Percentiles rank a stretch among this genome's conserved stretches.
phyloP scores from a whole-genome alignment of 345 rosid genomes.

The Eucalyptus shirleyi region DNA sequence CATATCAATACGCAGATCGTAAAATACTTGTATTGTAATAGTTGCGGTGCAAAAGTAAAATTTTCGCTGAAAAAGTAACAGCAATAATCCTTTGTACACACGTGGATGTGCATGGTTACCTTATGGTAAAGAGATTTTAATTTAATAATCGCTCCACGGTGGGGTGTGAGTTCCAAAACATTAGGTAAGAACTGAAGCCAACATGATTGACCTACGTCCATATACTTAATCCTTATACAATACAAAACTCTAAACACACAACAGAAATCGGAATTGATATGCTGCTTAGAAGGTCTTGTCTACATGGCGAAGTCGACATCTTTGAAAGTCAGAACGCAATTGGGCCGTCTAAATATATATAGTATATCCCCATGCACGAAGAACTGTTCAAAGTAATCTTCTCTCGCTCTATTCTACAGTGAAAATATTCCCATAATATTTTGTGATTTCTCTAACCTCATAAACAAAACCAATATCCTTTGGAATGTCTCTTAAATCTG shows the following conservation, averaged over 20 bases:
- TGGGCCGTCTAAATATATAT: too few relatives aligned
- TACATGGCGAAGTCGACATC: not conserved
- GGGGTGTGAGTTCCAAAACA: not conserved
- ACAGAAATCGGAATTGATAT: not conserved
- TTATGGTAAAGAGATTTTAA: not conserved
- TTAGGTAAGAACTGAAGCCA: not conserved
- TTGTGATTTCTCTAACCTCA: not conserved
- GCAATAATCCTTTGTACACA: not conserved
- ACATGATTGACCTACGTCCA: not conserved
- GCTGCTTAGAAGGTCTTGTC: not conserved
- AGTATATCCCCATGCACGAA: not conserved
- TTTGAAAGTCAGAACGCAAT: not conserved
- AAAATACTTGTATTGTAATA: not conserved
- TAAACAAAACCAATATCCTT: not conserved
- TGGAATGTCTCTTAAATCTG: not conserved
- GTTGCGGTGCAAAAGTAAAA: not conserved
- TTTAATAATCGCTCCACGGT: not conserved
- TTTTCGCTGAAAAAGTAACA: too few relatives aligned
- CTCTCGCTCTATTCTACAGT: too few relatives aligned
- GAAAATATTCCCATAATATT: not conserved
- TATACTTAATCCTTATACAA: not conserved
- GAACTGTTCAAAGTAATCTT: too few relatives aligned
- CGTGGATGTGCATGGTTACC: not conserved
- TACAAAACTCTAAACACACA: too few relatives aligned
- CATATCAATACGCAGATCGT: not conserved